Conservation (phyloP, 108 stramenopile genomes). For the Phaeodactylum tricornutum region DNA sequence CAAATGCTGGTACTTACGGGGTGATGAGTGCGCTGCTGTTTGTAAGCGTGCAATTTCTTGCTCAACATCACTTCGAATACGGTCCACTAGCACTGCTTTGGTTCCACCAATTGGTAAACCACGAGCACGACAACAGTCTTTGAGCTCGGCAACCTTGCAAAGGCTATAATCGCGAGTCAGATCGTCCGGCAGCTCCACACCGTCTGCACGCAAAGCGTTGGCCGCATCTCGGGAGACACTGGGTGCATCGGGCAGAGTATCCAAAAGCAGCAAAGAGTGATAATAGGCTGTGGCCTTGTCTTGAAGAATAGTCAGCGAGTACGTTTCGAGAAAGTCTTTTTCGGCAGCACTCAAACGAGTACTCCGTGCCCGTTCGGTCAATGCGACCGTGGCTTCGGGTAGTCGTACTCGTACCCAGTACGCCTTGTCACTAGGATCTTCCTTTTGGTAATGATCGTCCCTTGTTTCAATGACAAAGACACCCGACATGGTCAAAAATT, state of each 20-base stretch:
- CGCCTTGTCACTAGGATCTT: constrained; percentile 15
- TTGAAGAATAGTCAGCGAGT: constrained; percentile 2
- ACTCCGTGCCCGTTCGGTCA: constrained; percentile 15
- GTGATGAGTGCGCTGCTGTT: too few relatives aligned
- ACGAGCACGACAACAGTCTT: constrained; percentile 54
- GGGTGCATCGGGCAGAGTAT: background rate
- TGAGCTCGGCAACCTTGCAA: constrained; percentile 47
- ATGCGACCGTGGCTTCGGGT: too few relatives aligned
- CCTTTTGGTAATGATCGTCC: background rate
- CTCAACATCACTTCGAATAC: constrained; percentile 35
- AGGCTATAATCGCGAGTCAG: constrained; percentile 27
- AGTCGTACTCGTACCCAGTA: too few relatives aligned
- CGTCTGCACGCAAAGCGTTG: background rate
- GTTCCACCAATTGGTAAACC: constrained; percentile 55
- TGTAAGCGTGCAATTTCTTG: background rate
- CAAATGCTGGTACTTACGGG: too few relatives aligned
- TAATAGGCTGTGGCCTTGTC: constrained; percentile 10
- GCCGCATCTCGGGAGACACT: background rate
- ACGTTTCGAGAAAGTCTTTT: constrained; percentile 28
- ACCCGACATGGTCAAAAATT: constrained; percentile 30
- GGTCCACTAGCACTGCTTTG: constrained; percentile 47
- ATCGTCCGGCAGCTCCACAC: background rate
- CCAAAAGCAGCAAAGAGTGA: background rate
- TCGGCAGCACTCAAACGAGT: too few relatives aligned
- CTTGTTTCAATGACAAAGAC: constrained; percentile 26